Percentiles rank a stretch among this genome's conserved stretches.
phyloP scores from a whole-genome alignment of 2,329 filamentous ascomycete species.

The Didymella lethalis region DNA sequence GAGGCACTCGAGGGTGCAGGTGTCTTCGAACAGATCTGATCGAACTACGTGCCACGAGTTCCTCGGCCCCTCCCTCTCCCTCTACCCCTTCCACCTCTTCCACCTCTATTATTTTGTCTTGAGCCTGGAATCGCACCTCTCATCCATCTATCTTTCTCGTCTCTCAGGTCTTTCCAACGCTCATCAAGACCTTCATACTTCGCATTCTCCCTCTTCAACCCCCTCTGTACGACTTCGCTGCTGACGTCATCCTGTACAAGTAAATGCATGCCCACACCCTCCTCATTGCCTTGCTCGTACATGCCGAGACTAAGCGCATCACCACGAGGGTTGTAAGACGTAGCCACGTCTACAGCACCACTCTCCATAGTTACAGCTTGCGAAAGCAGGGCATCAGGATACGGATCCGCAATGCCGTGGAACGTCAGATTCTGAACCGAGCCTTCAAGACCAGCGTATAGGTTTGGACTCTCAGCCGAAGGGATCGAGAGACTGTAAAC shows the following conservation, averaged over 20 bases:
- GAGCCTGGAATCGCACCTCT: constrained; percentile 21
- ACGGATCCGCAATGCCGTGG: constrained; percentile 51
- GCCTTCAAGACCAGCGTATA: constrained; percentile 60
- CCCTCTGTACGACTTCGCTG: constrained; percentile 31
- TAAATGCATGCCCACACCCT: constrained; percentile 50
- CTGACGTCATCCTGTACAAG: constrained; percentile 50
- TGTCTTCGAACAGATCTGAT: too few relatives aligned
- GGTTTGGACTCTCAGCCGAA: constrained; percentile 53
- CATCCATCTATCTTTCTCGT: constrained; percentile 35
- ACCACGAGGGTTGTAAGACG: constrained; percentile 44
- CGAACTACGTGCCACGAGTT: neutral
- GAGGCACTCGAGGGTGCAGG: too few relatives aligned
- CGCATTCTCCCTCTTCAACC: constrained; percentile 19
- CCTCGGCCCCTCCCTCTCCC: constrained; percentile 16
- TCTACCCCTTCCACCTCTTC: constrained; percentile 24
- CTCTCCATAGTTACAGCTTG: constrained; percentile 3
- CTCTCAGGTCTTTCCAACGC: constrained; percentile 49
- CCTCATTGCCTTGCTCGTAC: constrained; percentile 54
- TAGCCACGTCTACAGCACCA: constrained; percentile 34
- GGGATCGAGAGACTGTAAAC: constrained; percentile 59
- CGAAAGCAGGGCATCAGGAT: constrained; percentile 54
- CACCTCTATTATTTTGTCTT: constrained; percentile 19
- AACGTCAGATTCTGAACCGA: constrained; percentile 55
- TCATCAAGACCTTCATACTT: constrained; percentile 45
- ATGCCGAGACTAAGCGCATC: constrained; percentile 54